These are phyloP conservation scores for Hyaloscypha finlandica DNA, from an alignment of 495 filamentous ascomycete genomes.

Conservation along the genomic window DNA sequence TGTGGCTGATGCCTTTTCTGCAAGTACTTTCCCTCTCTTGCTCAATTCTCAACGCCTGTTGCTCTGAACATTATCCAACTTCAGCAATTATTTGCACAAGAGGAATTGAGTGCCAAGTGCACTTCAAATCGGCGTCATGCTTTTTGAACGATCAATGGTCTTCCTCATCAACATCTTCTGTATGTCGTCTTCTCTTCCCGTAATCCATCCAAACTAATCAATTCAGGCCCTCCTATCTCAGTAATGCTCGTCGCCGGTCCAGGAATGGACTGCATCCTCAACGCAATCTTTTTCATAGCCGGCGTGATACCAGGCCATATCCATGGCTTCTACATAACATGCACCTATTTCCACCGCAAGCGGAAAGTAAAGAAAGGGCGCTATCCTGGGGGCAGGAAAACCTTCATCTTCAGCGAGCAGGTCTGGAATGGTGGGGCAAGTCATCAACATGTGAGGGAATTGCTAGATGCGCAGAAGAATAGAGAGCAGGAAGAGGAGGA, in stretches of 20 bases:
- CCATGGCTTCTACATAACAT: constrained; percentile 44
- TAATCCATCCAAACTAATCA: not conserved
- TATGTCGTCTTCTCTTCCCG: not conserved
- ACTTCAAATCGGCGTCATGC: constrained; percentile 8
- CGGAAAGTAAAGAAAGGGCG: constrained; percentile 36
- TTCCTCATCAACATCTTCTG: constrained; percentile 27
- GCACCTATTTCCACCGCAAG: constrained; percentile 41
- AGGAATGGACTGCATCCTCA: constrained; percentile 37
- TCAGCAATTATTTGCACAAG: not conserved
- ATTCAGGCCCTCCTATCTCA: not conserved
- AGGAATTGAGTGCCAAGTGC: not conserved
- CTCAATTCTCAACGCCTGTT: not conserved
- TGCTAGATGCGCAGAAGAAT: constrained; percentile 1
- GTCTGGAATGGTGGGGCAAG: constrained; percentile 36
- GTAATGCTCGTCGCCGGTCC: constrained; percentile 28
- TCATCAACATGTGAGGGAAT: constrained; percentile 23
- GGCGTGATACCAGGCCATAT: constrained; percentile 43
- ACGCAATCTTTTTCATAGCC: constrained; percentile 41
- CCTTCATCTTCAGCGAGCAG: constrained; percentile 31
- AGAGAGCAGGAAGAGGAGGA: constrained; percentile 9
- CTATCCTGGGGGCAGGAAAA: constrained; percentile 31
- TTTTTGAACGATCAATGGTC: constrained; percentile 23
- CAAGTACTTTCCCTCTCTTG: not conserved
- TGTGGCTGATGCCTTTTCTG: not conserved
- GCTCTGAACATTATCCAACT: not conserved